A percentile compares a stretch with the other conserved stretches of the same genome.
phyloP scores from a whole-genome alignment of 805 yeast genomes.

The Blastobotrys terrestris region DNA sequence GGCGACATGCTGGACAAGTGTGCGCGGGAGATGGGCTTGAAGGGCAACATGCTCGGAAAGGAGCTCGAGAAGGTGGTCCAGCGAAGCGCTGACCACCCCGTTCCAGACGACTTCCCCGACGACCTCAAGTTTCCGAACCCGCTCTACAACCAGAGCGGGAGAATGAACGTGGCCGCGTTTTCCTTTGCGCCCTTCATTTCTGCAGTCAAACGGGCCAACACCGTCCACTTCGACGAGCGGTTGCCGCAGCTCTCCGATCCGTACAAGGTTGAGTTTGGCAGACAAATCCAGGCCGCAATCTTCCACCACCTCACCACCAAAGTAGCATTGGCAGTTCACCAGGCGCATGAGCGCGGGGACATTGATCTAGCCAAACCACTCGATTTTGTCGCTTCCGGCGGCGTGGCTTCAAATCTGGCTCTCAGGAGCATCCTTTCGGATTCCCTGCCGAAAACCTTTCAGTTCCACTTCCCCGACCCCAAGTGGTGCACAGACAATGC shows the following conservation, averaged over 20 bases:
- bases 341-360: constrained; percentile 29
- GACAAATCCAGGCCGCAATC: constrained; percentile 49
- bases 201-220: constrained; percentile 29
- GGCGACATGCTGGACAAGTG: constrained; percentile 94
- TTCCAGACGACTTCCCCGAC: constrained; percentile 2
- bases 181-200: constrained; percentile 77
- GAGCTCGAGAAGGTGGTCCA: constrained; percentile 60
- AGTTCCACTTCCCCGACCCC: constrained; percentile 55
- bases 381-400: constrained; percentile 77
- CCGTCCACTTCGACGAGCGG: constrained; percentile 14
- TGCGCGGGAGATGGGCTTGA: constrained; percentile 74
- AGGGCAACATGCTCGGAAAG: constrained; percentile 80
- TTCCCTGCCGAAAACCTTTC: constrained; percentile 27
- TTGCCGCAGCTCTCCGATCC: constrained; percentile 7
- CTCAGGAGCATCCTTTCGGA: constrained; percentile 25
- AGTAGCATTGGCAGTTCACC: constrained; percentile 36
- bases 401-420: constrained; percentile 73
- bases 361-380: constrained; percentile 7
- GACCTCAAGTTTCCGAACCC: constrained; percentile 42
- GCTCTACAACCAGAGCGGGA: constrained; percentile 42
- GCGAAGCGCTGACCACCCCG: constrained; percentile 28
- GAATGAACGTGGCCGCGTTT: constrained; percentile 46
- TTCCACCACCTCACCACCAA: constrained; percentile 71
- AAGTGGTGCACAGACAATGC: constrained; percentile 89
- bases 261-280: constrained; percentile 17